phyloP scores from a whole-genome alignment of 2,329 filamentous ascomycete species.

The Aschersonia sp. region DNA sequence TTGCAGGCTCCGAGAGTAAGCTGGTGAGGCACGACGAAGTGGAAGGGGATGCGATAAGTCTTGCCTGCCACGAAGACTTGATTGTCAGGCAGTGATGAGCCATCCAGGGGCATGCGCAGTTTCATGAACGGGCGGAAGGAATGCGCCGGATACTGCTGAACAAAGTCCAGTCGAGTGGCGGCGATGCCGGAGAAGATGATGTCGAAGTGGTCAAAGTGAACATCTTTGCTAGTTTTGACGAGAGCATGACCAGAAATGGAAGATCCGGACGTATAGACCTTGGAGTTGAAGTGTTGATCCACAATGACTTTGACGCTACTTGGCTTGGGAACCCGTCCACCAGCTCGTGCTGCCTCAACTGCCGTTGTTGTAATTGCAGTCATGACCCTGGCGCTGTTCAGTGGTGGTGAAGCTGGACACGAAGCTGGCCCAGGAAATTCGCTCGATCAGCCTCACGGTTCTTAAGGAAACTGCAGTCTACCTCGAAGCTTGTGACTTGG shows the following conservation, averaged over 20 bases:
- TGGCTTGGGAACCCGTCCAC: not conserved
- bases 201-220: slow-evolving; percentile 35
- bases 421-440: no score
- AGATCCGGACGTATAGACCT: slow-evolving; percentile 41
- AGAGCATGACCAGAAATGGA: slow-evolving; percentile 32
- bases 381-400: no score
- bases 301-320: slow-evolving; percentile 30
- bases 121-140: slow-evolving; percentile 40
- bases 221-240: slow-evolving; percentile 29
- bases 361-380: no score
- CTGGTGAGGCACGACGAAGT: slow-evolving; percentile 43
- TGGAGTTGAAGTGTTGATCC: slow-evolving; percentile 37
- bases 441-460: no score
- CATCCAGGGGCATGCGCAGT: slow-evolving; percentile 35
- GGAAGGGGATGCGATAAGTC: slow-evolving; percentile 38
- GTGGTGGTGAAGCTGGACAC: no score
- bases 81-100: slow-evolving; percentile 29
- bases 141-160: slow-evolving; percentile 30
- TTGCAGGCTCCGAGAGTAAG: slow-evolving; percentile 42
- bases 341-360: no score
- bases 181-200: slow-evolving; percentile 36
- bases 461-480: no score
- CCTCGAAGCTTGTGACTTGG: no score
- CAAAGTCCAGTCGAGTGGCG: slow-evolving; percentile 35
- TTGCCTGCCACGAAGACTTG: slow-evolving; percentile 32